Percentiles rank a stretch among this genome's conserved stretches.
Conservation (phyloP, 2,329 filamentous ascomycete species). For the Aureobasidium melanogenum region DNA sequence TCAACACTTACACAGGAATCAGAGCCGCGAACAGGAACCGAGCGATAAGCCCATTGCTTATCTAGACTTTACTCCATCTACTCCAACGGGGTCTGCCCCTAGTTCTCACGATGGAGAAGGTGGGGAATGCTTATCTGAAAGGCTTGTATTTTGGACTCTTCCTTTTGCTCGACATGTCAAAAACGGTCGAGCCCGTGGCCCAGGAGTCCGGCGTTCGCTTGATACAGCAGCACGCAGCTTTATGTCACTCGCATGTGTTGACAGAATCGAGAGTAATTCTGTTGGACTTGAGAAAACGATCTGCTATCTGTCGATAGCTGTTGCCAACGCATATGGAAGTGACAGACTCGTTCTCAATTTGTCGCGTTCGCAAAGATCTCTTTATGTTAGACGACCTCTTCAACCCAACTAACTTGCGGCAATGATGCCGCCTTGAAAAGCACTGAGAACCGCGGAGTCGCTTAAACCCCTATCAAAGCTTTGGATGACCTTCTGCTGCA, state of each 20-base stretch:
- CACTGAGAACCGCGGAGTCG: constrained; percentile 38
- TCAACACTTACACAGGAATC: background rate
- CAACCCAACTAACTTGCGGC: no score
- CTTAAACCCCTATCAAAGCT: no score
- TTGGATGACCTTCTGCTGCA: no score
- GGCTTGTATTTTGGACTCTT: background rate
- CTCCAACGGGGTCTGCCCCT: background rate
- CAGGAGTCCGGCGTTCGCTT: background rate
- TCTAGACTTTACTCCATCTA: background rate
- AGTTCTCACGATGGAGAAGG: background rate
- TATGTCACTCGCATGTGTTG: no score
- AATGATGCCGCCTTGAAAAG: constrained; percentile 73
- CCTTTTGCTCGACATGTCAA: background rate
- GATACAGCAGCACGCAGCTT: background rate
- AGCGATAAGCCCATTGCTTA: background rate
- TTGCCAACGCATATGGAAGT: background rate
- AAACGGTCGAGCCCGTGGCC: background rate
- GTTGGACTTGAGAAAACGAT: no score
- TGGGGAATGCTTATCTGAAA: background rate
- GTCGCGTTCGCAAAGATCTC: background rate
- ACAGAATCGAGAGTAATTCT: no score
- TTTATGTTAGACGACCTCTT: background rate
- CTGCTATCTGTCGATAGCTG: background rate
- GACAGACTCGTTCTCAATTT: background rate
- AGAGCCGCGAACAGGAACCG: background rate